A percentile compares a stretch with the other conserved stretches of the same genome.
Evolutionary conservation across 768 basidiomycete genomes (phyloP).

Genomic region (Tylopilus sp.): DNA sequence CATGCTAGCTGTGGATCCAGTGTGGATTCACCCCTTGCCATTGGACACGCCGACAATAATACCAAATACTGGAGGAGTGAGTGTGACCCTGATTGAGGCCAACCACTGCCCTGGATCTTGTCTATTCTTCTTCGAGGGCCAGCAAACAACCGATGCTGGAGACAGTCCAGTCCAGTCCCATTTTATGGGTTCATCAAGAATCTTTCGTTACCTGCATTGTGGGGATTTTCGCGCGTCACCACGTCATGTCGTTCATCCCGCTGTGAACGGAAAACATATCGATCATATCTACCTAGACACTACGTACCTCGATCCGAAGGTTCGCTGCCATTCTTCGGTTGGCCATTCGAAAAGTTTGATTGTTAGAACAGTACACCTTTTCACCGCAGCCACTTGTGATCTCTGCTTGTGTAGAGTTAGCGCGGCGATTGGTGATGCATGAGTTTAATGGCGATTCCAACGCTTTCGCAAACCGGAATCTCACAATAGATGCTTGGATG

Average conservation of each 20-base stretch:
- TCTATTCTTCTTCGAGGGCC: slow-evolving; percentile 91
- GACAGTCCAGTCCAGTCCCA: slow-evolving; percentile 74
- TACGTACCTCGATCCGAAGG: slow-evolving; percentile 90
- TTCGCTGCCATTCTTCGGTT: slow-evolving; percentile 16
- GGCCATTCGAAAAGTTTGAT: not conserved
- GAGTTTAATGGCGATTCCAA: slow-evolving; percentile 29
- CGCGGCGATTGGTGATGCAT: slow-evolving; percentile 52
- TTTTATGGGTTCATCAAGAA: slow-evolving; percentile 61
- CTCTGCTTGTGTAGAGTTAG: slow-evolving; percentile 85
- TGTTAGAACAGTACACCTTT: slow-evolving; percentile 70
- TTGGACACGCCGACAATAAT: slow-evolving; percentile 72
- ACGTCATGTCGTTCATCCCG: slow-evolving; percentile 79
- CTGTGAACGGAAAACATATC: slow-evolving; percentile 73
- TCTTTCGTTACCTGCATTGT: slow-evolving; percentile 91
- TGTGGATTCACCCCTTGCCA: slow-evolving; percentile 87
- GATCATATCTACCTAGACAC: slow-evolving; percentile 95
- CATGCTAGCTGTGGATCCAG: slow-evolving; percentile 83
- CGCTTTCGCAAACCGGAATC: slow-evolving; percentile 20
- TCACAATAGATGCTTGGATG: slow-evolving; percentile 55
- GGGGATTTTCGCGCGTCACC: slow-evolving; percentile 94
- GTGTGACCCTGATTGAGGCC: slow-evolving; percentile 93
- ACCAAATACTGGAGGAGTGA: slow-evolving; percentile 81
- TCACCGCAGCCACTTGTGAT: slow-evolving; percentile 95
- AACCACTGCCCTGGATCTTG: slow-evolving; percentile 98
- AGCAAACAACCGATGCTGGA: slow-evolving; percentile 84